Percentiles rank a stretch among this genome's conserved stretches.
These are phyloP conservation scores for Heliamphora exappendiculata DNA, from an alignment of 148 eudicot species.

Conservation along the genomic window DNA sequence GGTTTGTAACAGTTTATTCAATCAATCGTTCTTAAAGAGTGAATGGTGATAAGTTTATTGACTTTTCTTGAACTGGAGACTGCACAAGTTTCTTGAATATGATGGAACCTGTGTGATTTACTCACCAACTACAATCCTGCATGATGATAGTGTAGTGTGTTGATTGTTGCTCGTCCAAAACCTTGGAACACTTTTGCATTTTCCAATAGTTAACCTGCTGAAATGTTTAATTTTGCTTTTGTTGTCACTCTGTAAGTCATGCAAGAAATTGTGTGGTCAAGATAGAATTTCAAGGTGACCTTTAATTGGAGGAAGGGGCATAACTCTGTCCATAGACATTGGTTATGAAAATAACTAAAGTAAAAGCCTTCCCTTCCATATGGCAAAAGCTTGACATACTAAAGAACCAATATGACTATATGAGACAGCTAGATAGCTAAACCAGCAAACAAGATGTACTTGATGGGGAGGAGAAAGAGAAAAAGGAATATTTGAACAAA, in stretches of 20 bases:
- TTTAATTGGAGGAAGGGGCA: neutral
- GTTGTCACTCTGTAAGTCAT: no score
- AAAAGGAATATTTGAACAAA: no score
- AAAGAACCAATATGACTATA: no score
- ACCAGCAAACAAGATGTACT: no score
- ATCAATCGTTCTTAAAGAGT: neutral
- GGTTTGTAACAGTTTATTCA: conserved; percentile 33
- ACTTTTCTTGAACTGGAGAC: neutral
- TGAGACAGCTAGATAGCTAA: no score
- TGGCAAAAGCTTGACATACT: no score
- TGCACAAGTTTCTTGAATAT: neutral
- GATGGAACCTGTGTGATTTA: neutral
- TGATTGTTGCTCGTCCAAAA: neutral
- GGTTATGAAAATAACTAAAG: no score
- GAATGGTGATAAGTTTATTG: neutral
- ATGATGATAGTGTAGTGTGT: neutral
- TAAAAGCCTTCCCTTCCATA: no score
- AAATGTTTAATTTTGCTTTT: no score
- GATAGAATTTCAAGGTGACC: neutral
- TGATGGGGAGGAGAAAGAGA: no score
- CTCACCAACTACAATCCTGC: neutral
- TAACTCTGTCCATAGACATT: no score
- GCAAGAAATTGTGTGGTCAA: neutral
- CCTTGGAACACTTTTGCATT: neutral
- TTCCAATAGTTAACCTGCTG: no score